phyloP scores from a whole-genome alignment of 75 land plant genomes.

The Selaginella moellendorffii region DNA sequence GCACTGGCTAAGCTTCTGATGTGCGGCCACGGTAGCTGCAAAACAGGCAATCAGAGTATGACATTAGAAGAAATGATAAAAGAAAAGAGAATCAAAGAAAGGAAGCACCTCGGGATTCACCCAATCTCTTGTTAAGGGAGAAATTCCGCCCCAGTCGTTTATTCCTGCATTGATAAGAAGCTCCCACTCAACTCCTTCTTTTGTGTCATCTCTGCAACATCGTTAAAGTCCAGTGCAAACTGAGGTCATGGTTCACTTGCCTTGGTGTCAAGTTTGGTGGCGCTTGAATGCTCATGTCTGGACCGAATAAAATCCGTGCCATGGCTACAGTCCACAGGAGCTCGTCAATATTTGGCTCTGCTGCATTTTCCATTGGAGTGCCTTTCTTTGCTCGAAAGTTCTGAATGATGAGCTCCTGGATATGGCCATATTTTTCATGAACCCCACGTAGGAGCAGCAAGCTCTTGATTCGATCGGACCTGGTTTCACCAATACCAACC shows the following conservation, averaged over 20 bases:
- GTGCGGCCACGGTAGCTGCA: slow-evolving; percentile 37
- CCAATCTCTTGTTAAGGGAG: slow-evolving; percentile 33
- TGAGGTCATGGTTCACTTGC: slow-evolving; percentile 5
- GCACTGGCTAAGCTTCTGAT: slow-evolving; percentile 18
- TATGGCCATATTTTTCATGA: slow-evolving; percentile 27
- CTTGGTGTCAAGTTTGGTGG: slow-evolving; percentile 31
- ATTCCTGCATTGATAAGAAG: slow-evolving; percentile 25
- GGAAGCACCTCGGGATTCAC: slow-evolving; percentile 32
- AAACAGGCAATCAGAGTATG: background rate
- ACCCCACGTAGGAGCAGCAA: slow-evolving; percentile 22
- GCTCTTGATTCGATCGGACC: slow-evolving; percentile 22
- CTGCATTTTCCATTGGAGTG: slow-evolving; percentile 24
- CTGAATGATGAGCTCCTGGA: slow-evolving; percentile 33
- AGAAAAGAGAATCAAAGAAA: background rate
- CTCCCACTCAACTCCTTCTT: slow-evolving; percentile 21
- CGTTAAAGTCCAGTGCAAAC: too few species aligned
- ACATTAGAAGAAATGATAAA: background rate
- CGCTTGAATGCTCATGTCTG: slow-evolving; percentile 32
- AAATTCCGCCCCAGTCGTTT: slow-evolving; percentile 34
- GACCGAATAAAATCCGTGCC: slow-evolving; percentile 30
- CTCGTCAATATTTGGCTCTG: slow-evolving; percentile 24
- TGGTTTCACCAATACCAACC: slow-evolving; percentile 31
- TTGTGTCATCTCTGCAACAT: too few species aligned
- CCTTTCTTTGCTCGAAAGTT: slow-evolving; percentile 31
- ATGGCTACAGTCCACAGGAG: slow-evolving; percentile 32